Percentiles rank a stretch among this genome's conserved stretches.
Conservation (phyloP, 2,329 filamentous ascomycete genomes). For the Fusarium guadeloupense region DNA sequence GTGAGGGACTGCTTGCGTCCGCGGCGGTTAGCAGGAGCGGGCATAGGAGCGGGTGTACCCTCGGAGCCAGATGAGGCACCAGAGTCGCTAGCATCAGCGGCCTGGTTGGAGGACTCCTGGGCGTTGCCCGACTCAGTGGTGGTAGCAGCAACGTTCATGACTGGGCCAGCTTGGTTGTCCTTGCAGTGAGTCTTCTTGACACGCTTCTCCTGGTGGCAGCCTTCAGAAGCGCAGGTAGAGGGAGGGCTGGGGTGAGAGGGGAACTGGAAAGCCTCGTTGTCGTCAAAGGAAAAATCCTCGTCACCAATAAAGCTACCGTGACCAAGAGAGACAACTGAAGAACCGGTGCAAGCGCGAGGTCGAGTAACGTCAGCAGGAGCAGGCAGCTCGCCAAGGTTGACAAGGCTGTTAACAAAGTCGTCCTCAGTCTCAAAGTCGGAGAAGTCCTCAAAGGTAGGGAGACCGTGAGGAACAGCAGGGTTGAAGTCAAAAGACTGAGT, state of each 20-base stretch:
- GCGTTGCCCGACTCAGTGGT: slow-evolving; percentile 48
- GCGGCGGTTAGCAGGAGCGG: slow-evolving; percentile 80
- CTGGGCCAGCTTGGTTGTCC: slow-evolving; percentile 48
- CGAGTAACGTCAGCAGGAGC: slow-evolving; percentile 70
- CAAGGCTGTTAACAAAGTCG: slow-evolving; percentile 77
- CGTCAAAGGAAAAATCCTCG: slow-evolving; percentile 80
- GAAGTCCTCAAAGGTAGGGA: slow-evolving; percentile 83
- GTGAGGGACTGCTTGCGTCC: slow-evolving; percentile 98
- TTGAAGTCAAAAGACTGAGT: slow-evolving; percentile 63
- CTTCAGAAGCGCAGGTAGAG: slow-evolving; percentile 50
- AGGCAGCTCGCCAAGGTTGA: slow-evolving; percentile 66
- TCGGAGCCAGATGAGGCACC: slow-evolving; percentile 56
- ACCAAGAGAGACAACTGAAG: slow-evolving; percentile 72
- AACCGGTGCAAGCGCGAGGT: slow-evolving; percentile 73
- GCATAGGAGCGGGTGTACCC: slow-evolving; percentile 53
- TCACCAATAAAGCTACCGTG: slow-evolving; percentile 81
- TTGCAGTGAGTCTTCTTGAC: slow-evolving; percentile 63
- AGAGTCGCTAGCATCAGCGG: slow-evolving; percentile 52
- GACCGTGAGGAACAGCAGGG: slow-evolving; percentile 61
- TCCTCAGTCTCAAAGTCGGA: slow-evolving; percentile 93
- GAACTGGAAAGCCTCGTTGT: slow-evolving; percentile 68
- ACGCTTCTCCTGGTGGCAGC: slow-evolving; percentile 66
- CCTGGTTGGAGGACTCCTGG: slow-evolving; percentile 50
- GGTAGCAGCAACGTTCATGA: slow-evolving; percentile 54
- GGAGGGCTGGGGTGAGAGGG: slow-evolving; percentile 70